Base-by-base conservation (phyloP, 2,329 filamentous ascomycete species). In the Fusarium foetens region DNA sequence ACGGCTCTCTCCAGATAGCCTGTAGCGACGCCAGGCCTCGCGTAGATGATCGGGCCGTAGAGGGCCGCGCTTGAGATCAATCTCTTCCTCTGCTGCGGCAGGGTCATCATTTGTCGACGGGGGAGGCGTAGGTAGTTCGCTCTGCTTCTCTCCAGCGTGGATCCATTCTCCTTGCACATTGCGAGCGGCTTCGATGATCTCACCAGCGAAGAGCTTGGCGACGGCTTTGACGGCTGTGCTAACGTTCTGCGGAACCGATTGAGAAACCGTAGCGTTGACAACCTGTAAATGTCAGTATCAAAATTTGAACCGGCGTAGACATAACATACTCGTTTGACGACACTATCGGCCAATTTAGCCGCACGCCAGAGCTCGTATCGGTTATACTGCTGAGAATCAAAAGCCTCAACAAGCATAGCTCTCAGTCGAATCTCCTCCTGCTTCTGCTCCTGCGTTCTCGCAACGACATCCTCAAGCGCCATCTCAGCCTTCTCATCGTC, bases 231-330 rank as follows among this genome's bases (percentile, higher is more conserved):
- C 91, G n/a, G 92, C 91, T 27, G 92, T 90, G 68, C 93, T 91
- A 54, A 94, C 91, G 74, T 89, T 92, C 25, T 88, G 86, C 0
- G 92, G 92, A 0, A 94, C 93, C 4, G 92, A 94, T 79, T 95
- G 93, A 1, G 92, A 94, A 13, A 94, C 91, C 4, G 93, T 94
- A 65, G 93, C 92, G 77, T 95, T 95, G 78, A 94, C 91, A 68
- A 95, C 88, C 87, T 91, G 67, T 45, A 21, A 33, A 39, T 33
- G 54, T 76, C 21, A 75, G 73, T 58, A 53, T 35, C 8, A 35
- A 25, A 3, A 53, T 10, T 38, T 27, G 13, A 6, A 3, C 1
- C 27, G 2, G 25, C 17, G 39, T 52, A 23, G 5, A 35, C 8
- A 29, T 31, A 17, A 80, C 87, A 64, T 83, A 91, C 90, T 76